Percentiles rank a stretch among this genome's conserved stretches.
phyloP scores from a whole-genome alignment of 1,139 yeast genomes.

The Candida tetrigidarum region DNA sequence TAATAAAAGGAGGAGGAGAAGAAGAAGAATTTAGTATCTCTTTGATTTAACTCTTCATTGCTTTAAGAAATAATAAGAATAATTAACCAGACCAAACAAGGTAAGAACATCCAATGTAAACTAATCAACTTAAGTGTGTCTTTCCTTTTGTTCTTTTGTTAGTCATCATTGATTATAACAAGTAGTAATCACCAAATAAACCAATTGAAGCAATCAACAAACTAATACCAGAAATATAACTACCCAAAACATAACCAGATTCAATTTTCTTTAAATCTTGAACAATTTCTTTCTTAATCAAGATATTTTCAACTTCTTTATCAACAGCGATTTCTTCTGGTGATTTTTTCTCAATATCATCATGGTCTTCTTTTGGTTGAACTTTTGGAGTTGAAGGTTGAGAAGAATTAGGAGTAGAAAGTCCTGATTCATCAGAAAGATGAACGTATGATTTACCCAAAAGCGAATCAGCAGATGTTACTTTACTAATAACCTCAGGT shows the following conservation, averaged over 20 bases:
- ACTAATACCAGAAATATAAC: slow-evolving; percentile 45
- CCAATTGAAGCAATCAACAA: slow-evolving; percentile 51
- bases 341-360: slow-evolving; percentile 17
- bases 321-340: slow-evolving; percentile 32
- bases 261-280: slow-evolving; percentile 35
- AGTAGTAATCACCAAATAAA: slow-evolving; percentile 50
- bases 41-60: not conserved
- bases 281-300: slow-evolving; percentile 44
- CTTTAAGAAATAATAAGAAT: not conserved
- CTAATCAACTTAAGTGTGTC: not conserved
- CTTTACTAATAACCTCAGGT: slow-evolving; percentile 13
- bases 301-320: slow-evolving; percentile 44
- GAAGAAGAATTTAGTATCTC: not conserved
- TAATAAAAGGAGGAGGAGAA: not conserved
- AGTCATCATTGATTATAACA: slow-evolving; percentile 20
- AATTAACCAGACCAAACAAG: not conserved
- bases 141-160: not conserved
- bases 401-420: slow-evolving; percentile 24
- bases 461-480: slow-evolving; percentile 31
- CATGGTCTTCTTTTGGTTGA: slow-evolving; percentile 17
- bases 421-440: slow-evolving; percentile 47
- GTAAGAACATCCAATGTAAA: slow-evolving; percentile 1
- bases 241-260: slow-evolving; percentile 36
- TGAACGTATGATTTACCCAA: slow-evolving; percentile 56
- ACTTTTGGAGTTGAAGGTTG: slow-evolving; percentile 16